phyloP scores from a whole-genome alignment of 106 monocot genomes.

The Alisma plantagoaquatica region DNA sequence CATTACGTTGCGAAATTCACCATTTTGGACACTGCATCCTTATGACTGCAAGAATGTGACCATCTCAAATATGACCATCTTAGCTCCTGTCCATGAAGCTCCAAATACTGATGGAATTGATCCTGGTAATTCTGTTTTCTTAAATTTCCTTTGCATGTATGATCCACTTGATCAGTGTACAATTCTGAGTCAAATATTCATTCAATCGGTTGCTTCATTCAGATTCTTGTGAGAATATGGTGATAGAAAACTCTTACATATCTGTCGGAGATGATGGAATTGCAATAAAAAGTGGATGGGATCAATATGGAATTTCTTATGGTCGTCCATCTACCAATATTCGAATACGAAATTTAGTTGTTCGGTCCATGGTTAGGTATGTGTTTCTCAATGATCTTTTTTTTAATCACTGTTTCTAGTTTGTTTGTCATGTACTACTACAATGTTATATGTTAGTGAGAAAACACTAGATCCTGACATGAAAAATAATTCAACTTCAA shows the following conservation, averaged over 20 bases:
- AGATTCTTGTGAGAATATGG: constrained; percentile 69
- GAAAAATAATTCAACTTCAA: no score
- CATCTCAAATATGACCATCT: constrained; percentile 44
- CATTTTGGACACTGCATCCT: constrained; percentile 77
- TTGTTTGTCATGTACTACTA: no score
- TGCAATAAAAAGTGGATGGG: constrained; percentile 83
- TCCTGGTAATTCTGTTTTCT: constrained; percentile 30
- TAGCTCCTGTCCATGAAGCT: constrained; percentile 48
- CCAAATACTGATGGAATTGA: constrained; percentile 77
- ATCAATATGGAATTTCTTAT: constrained; percentile 69
- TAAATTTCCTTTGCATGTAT: background rate
- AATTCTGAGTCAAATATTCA: no score
- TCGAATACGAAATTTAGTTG: constrained; percentile 38
- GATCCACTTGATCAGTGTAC: background rate
- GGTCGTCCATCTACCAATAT: constrained; percentile 56
- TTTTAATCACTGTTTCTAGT: no score
- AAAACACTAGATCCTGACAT: no score
- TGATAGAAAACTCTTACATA: constrained; percentile 73
- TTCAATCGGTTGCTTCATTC: constrained; percentile 3
- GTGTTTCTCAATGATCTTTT: no score
- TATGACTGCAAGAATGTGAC: constrained; percentile 69
- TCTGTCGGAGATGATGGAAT: constrained; percentile 69
- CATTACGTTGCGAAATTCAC: constrained; percentile 59
- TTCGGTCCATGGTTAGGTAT: constrained; percentile 59
- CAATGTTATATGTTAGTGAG: no score